phyloP scores from a whole-genome alignment of 352 stramenopile genomes.

The Globisporangium viniferum region DNA sequence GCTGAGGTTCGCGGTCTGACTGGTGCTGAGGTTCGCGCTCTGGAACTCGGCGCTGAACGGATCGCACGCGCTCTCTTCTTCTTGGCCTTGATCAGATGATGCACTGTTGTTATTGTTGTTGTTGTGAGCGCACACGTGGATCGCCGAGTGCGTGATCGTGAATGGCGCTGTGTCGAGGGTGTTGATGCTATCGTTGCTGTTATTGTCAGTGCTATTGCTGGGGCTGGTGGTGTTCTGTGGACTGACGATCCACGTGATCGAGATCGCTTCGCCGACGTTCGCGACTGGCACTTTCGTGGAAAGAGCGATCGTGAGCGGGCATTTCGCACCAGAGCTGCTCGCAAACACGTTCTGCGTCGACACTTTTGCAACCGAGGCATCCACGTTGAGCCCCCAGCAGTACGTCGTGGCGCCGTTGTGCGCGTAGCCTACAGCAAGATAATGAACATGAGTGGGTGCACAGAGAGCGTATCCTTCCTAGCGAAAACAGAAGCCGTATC shows the following conservation, averaged over 20 bases:
- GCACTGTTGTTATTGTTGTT: neutral
- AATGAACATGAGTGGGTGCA: neutral
- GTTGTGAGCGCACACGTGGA: constrained; percentile 20
- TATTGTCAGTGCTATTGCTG: neutral
- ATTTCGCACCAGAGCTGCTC: constrained; percentile 15
- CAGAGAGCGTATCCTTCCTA: neutral
- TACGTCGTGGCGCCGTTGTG: constrained; percentile 32
- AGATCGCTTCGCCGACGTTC: constrained; percentile 13
- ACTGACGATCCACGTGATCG: constrained; percentile 23
- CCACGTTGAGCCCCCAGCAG: constrained; percentile 29
- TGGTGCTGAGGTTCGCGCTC: constrained; percentile 18
- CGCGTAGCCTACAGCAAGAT: neutral
- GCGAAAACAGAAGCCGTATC: too few relatives aligned
- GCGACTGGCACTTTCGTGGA: neutral
- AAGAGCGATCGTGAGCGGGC: constrained; percentile 22
- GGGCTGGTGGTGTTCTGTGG: neutral
- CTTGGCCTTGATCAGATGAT: neutral
- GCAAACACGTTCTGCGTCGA: constrained; percentile 16
- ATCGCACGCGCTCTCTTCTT: constrained; percentile 16
- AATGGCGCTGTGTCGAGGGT: neutral
- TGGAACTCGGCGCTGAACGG: constrained; percentile 20
- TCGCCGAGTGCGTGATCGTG: constrained; percentile 14
- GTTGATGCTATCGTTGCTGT: neutral
- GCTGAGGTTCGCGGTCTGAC: constrained; percentile 21
- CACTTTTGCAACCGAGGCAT: constrained; percentile 15